Base-by-base conservation (phyloP, 306 rosid species). In the Hippophae rhamnoides region DNA sequence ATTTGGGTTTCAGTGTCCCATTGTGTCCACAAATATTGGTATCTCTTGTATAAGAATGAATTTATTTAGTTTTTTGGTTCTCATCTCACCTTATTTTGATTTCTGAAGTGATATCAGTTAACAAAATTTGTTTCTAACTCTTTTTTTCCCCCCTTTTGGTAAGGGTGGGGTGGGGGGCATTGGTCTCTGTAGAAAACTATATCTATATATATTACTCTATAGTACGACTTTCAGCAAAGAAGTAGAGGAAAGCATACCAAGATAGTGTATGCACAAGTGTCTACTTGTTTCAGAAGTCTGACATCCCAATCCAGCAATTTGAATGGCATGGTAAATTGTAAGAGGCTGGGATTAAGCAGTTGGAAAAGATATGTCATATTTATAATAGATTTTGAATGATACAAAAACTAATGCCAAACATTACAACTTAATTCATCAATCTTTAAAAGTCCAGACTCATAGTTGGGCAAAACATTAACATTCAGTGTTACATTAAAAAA, bases 251-350 rank as follows among this genome's bases (percentile, higher is more conserved):
- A 56, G 54, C 66, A 47, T 85, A 92, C 98, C 98, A 60, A 92
- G 95, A 74, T 78, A 92, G 68, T 92, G 98, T 66, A 87, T 76
- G 75, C 66, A 59, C 74, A 87, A 65, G 69, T 78, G 71, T 62
- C 79, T 68, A 52, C 62, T 23, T 50, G 64, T 73, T 73, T 73
- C 85, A 53, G 78, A 71, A 71, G 70, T 78, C 72, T 44, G 57
- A 65, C 62, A 65, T 67, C 80, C 75, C 45, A 72, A 27, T 58
- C 85, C 89, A 74, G 76, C 56, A 23, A 83, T 75, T 65, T 72
- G 83, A 69, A 68, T 65, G 60, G 95, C 98, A 64, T 75, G 74
- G 69, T 81, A 85, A 64, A 87, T 61, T 31, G 89, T 78, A 73
- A 83, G 95, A 63, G 95, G 93, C 98, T 85, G 89, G 74, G 81